Evolutionary conservation across 2,329 filamentous ascomycete genomes (phyloP), one percentile per base, ranked within the genome.

Genomic region (Gnomoniopsis smithogilvyi): DNA sequence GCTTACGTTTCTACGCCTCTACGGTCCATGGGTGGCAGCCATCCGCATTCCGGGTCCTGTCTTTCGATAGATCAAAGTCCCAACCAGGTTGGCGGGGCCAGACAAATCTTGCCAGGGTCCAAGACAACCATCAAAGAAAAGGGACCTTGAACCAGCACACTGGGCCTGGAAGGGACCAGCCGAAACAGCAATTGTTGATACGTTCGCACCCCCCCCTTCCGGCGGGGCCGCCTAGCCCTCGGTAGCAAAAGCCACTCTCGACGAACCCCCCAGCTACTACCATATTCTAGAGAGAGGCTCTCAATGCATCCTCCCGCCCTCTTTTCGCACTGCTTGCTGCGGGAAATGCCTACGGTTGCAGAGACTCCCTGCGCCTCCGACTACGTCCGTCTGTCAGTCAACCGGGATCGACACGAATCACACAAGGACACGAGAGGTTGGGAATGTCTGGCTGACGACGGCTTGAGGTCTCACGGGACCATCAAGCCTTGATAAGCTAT

Each of bases 401-500:
- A 19, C 19, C 21, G 19, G 21, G 47, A 2, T 53, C 54, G 54
- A 60, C 53, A 59, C 52, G 59, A 56, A 61, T 55, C 52, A 61
- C 51, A 53, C 38, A 19, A 34, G 24, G n/a, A 51, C 59, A 61
- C 59, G 59, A 51, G 8, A 8, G 26, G 26, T 30, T 30, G 26
- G 26, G 26, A 30, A 30, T 30, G 26, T 30, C 36, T 38, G 34
- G 30, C 17, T 36, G 43, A 46, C 43, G 43, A 17, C 43, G 15
- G 36, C 17, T n/a, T 14, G 12, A n/a, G 12, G 12, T 41, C 26
- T 30, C 26, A 30, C 8, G 26, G 26, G 26, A 30, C 26, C 26
- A 30, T 4, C n/a, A 14, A 4, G 12, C 36, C 36, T 4, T 41
- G 36, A 41, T 41, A 41, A 41, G 36, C 36, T 41, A 41, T n/a